These are phyloP conservation scores for Echeveria elegans DNA, from an alignment of 164 flowering plant species.

Conservation along the genomic window DNA sequence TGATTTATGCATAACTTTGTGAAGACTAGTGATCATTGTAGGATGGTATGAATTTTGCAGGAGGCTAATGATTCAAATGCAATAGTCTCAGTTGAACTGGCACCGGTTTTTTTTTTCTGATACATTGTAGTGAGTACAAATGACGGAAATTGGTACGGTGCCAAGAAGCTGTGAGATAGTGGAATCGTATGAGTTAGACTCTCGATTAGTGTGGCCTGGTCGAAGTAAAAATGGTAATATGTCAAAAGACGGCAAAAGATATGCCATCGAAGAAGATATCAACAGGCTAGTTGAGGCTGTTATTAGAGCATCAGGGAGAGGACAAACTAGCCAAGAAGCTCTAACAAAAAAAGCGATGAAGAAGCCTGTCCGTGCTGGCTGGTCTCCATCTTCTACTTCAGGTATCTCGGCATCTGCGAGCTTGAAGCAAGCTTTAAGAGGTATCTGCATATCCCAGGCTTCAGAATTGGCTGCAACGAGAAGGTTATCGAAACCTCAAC, in stretches of 20 bases:
- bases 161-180: slow-evolving; percentile 51
- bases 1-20: no score
- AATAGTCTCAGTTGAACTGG: background rate
- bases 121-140: no score
- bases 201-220: slow-evolving; percentile 18
- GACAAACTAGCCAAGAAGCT: slow-evolving; percentile 20
- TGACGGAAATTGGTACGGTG: slow-evolving; percentile 22
- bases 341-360: slow-evolving; percentile 46
- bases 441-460: slow-evolving; percentile 84
- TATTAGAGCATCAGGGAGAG: slow-evolving; percentile 23
- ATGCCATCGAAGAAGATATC: slow-evolving; percentile 53
- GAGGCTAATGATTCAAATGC: background rate
- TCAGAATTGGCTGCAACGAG: slow-evolving; percentile 90
- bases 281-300: slow-evolving; percentile 55
- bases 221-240: slow-evolving; percentile 14
- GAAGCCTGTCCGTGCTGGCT: slow-evolving; percentile 52
- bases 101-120: no score
- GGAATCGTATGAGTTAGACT: slow-evolving; percentile 38
- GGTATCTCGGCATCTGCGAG: slow-evolving; percentile 68
- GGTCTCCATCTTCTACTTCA: slow-evolving; percentile 48
- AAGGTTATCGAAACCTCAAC: slow-evolving; percentile 48
- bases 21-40: background rate
- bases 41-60: background rate
- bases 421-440: slow-evolving; percentile 86
- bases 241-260: slow-evolving; percentile 19